Percentiles rank a stretch among this genome's conserved stretches.
These are phyloP conservation scores for Curvularia eragrostidis DNA, from an alignment of 2,329 filamentous ascomycete genomes.

Conservation along the genomic window DNA sequence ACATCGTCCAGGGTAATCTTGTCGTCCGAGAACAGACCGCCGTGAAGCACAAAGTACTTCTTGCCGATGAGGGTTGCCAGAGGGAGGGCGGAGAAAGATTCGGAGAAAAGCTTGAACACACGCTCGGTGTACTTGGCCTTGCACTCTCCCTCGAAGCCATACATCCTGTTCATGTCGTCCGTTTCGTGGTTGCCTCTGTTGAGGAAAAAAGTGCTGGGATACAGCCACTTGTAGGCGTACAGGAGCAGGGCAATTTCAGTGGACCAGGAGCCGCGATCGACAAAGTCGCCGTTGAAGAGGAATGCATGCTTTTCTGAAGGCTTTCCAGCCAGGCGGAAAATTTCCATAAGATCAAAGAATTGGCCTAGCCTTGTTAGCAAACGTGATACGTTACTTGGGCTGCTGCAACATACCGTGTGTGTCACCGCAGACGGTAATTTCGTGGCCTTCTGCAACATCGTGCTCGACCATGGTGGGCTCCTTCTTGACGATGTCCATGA, in stretches of 20 bases:
- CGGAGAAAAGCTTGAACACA: slow-evolving; percentile 96
- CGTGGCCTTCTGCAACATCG: slow-evolving; percentile 75
- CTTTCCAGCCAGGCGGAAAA: slow-evolving; percentile 88
- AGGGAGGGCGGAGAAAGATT: slow-evolving; percentile 94
- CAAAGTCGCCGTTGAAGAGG: slow-evolving; percentile 98
- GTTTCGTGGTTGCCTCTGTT: slow-evolving; percentile 99
- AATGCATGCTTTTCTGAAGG: slow-evolving; percentile 89
- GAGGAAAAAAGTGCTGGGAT: slow-evolving; percentile 86
- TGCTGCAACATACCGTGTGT: slow-evolving; percentile 75
- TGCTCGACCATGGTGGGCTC: slow-evolving; percentile 98
- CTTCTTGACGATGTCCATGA: slow-evolving; percentile 86
- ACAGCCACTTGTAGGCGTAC: slow-evolving; percentile 96
- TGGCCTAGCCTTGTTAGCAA: slow-evolving; percentile 68
- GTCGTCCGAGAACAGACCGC: slow-evolving; percentile 95
- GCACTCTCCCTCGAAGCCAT: slow-evolving; percentile 98
- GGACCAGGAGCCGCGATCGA: slow-evolving; percentile 97
- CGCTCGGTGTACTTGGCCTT: slow-evolving; percentile 97
- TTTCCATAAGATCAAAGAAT: slow-evolving; percentile 96
- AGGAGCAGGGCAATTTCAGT: slow-evolving; percentile 93
- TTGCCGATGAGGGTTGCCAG: slow-evolving; percentile 89
- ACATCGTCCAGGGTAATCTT: slow-evolving; percentile 92
- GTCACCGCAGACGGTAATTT: slow-evolving; percentile 94
- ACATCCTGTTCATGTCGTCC: slow-evolving; percentile 98
- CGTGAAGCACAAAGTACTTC: slow-evolving; percentile 92
- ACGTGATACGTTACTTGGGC: neutral